phyloP scores from a whole-genome alignment of 495 filamentous ascomycete genomes.

The Talaromyces ruber region DNA sequence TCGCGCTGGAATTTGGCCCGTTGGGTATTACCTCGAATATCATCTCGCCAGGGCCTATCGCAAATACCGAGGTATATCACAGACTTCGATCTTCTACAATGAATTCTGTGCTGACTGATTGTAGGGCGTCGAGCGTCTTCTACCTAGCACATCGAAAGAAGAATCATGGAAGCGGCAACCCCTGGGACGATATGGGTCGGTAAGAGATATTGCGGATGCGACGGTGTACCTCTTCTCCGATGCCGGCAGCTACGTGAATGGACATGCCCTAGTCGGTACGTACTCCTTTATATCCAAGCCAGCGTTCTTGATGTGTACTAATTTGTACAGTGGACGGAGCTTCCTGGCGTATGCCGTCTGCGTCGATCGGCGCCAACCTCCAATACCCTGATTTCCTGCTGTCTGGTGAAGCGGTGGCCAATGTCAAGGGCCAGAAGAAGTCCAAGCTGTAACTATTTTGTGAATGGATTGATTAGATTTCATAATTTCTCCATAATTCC shows the following conservation, averaged over 20 bases:
- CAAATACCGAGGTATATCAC: slow-evolving; percentile 45
- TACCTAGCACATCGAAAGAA: slow-evolving; percentile 25
- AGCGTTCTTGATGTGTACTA: not conserved
- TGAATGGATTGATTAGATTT: too few species aligned
- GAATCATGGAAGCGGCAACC: slow-evolving; percentile 43
- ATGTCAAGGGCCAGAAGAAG: slow-evolving; percentile 53
- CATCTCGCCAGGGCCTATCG: slow-evolving; percentile 74
- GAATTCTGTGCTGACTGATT: slow-evolving; percentile 11
- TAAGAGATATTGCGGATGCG: slow-evolving; percentile 87
- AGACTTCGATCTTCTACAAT: slow-evolving; percentile 16
- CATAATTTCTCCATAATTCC: too few species aligned
- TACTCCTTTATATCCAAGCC: slow-evolving; percentile 1
- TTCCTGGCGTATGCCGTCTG: slow-evolving; percentile 31
- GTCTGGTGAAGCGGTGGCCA: slow-evolving; percentile 42
- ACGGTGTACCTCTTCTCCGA: slow-evolving; percentile 82
- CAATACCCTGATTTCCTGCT: slow-evolving; percentile 60
- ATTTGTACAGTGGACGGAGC: slow-evolving; percentile 32
- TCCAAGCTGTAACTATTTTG: slow-evolving; percentile 57
- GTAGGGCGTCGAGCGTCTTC: slow-evolving; percentile 35
- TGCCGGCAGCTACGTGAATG: slow-evolving; percentile 76
- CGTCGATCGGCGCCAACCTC: slow-evolving; percentile 33
- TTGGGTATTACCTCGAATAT: slow-evolving; percentile 84
- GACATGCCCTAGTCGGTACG: slow-evolving; percentile 60
- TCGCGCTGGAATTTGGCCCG: slow-evolving; percentile 82
- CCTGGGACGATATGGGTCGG: slow-evolving; percentile 68